Evolutionary conservation across 2,329 filamentous ascomycete genomes (phyloP), one percentile per base, ranked within the genome.

Genomic region (Leptodontidium sp.): DNA sequence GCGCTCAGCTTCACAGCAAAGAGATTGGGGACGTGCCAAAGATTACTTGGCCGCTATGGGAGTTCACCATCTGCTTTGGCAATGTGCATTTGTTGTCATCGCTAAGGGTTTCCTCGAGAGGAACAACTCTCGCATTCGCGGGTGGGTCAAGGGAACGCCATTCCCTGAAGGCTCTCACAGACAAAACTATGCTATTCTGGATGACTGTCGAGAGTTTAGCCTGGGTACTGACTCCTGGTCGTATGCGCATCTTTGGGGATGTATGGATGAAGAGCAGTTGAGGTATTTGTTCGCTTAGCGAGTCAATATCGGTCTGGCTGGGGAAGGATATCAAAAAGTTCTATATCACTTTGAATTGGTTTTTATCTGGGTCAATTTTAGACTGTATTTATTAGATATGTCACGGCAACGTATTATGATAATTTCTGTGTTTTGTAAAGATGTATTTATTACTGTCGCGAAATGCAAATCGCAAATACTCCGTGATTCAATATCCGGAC

Each of bases 1-100:
- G 69, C 57, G 35, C 11, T 59, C 14, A 1, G 21, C 57, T 5
- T 26, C 58, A 26, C 55, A 64, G 35, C 52, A 66, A 57, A n/a
- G 50, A n/a, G 61, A 52, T 24, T 68, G 69, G 66, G 38, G n/a
- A 2, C 49, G 24, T 24, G 65, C 68, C 9, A 67, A 59, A 53
- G 29, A 62, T 12, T 21, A 52, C 40, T n/a, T 69, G 49, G 55
- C 55, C 12, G 29, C 14, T 11, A 57, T 62, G 49, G 63, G 21
- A 62, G 49, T 61, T 14, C 57, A 58, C 15, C 32, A 29, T 49
- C 32, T 47, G 26, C 49, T 69, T 6, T 47, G 47, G 49, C 59
- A 58, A 11, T 58, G 63, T 17, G 58, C 55, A 9, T 52, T 69
- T 35, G 47, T 59, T 38, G 67, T 69, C 12, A 38, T 66, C 2